Percentiles rank a stretch among this genome's conserved stretches.
These are phyloP conservation scores for Colletotrichum sp. DNA, from an alignment of 2,329 filamentous ascomycete genomes.

Conservation along the genomic window DNA sequence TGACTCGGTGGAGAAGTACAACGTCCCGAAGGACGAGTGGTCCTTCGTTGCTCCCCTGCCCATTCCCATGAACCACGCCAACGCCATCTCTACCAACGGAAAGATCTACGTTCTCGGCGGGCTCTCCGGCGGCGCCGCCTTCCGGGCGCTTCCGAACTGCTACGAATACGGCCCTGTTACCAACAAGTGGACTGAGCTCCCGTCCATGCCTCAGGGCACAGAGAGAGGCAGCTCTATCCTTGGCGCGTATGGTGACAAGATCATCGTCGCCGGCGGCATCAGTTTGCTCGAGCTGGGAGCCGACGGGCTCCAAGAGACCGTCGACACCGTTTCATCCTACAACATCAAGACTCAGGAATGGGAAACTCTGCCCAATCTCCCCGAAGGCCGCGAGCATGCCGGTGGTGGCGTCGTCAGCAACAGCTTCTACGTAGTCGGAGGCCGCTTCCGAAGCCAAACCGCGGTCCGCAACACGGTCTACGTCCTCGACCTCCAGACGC, in stretches of 20 bases:
- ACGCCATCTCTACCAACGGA: not conserved
- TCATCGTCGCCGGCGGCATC: not conserved
- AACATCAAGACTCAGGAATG: not conserved
- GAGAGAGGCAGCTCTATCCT: not conserved
- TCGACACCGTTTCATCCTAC: not conserved
- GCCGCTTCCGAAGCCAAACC: not conserved
- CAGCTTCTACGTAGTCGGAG: not conserved
- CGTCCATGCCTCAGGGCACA: rapidly evolving
- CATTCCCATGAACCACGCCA: not conserved
- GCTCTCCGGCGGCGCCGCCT: not conserved
- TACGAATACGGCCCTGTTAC: not conserved
- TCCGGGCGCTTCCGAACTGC: not conserved
- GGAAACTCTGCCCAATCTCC: not conserved
- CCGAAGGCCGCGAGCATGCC: not conserved
- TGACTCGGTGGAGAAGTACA: not conserved
- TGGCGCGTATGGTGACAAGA: not conserved
- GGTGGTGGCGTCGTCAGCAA: not conserved
- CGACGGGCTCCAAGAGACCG: not conserved
- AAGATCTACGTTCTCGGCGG: not conserved
- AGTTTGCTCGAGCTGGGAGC: not conserved
- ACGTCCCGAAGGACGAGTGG: not conserved
- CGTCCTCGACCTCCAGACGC: not conserved
- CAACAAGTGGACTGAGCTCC: not conserved
- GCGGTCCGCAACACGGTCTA: not conserved
- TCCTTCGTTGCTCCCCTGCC: not conserved